phyloP scores from a whole-genome alignment of 2,329 filamentous ascomycete species.

The Epichloe uncinata region DNA sequence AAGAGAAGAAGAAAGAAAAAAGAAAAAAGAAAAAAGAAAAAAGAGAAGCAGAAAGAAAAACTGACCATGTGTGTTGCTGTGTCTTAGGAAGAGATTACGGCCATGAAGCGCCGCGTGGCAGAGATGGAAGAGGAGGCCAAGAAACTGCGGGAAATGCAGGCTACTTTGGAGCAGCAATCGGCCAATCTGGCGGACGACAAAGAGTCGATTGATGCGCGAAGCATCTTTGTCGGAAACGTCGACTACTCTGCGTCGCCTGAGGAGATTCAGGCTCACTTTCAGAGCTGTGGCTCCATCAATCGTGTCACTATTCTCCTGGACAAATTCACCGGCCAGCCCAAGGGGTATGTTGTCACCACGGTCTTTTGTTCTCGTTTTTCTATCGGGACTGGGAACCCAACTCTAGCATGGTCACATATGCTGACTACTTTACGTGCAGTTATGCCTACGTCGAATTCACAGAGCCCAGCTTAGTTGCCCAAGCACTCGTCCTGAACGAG shows the following conservation, averaged over 20 bases:
- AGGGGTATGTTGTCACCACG: conserved; percentile 50
- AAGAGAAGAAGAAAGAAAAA: background rate
- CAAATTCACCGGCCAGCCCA: conserved; percentile 98
- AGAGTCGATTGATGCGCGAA: conserved; percentile 87
- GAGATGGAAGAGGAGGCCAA: conserved; percentile 87
- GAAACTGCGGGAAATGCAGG: conserved; percentile 79
- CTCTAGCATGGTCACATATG: background rate
- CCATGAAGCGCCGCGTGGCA: conserved; percentile 75
- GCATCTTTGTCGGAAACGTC: conserved; percentile 97
- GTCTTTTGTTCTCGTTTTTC: background rate
- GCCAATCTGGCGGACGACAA: conserved; percentile 81
- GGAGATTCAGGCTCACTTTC: conserved; percentile 93
- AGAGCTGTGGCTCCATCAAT: conserved; percentile 94
- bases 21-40: conserved; percentile 7
- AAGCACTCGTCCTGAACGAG: conserved; percentile 91
- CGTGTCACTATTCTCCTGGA: conserved; percentile 93
- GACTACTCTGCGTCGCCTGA: conserved; percentile 95
- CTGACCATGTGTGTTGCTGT: conserved; percentile 16
- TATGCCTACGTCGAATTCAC: conserved; percentile 99
- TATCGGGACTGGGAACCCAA: background rate
- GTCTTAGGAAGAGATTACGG: conserved; percentile 61
- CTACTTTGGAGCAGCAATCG: conserved; percentile 69
- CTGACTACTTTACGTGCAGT: conserved; percentile 30
- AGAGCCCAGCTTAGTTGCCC: conserved; percentile 82
- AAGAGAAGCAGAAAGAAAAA: conserved; percentile 7